Evolutionary conservation across 768 basidiomycete species (phyloP), one percentile per base, ranked within the genome.

Genomic region (Trametes maxima): DNA sequence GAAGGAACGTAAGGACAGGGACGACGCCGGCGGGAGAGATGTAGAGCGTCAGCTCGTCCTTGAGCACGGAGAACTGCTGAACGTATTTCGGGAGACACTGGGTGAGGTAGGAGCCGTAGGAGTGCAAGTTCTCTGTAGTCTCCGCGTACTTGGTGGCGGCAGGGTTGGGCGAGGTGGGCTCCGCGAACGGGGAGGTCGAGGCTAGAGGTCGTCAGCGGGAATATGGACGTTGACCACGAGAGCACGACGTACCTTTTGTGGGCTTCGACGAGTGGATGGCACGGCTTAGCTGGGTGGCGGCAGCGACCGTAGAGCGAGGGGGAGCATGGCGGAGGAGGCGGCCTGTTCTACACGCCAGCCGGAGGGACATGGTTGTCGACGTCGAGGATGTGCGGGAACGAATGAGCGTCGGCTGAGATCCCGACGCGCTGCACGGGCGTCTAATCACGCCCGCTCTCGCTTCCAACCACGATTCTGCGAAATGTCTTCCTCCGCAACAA

Each of bases 71-170:
- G 81, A 96, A 98, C 75, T 98, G 97, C 76, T 98, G 96, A 72
- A 99, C 86, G 79, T 87, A 97, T 79, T 97, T 98, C 54, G 96
- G 96, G 22, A 98, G 86, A 72, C 90, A 94, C 70, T 95, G 92
- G 51, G 84, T 88, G 69, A 98, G 82, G 78, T 97, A 98, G 57
- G 95, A 91, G 70, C 94, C 96, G 69, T 94, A 98, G 40, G 85
- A 84, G 75, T 98, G 96, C 39, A 98, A 80, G 21, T 85, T 80
- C 71, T 90, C 86, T 17, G 91, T 87, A 43, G 89, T 82, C 69
- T 85, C 82, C 5, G 87, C 85, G 72, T 89, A 87, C 69, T 83
- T 82, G 54, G 85, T 83, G 19, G 88, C 76, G 16, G 92, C 83
- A 1, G 90, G 92, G 76, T 98, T 95, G 24, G 90, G 86, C 11